Conservation (phyloP, 2,329 filamentous ascomycete species). For the Didymella exigua region DNA sequence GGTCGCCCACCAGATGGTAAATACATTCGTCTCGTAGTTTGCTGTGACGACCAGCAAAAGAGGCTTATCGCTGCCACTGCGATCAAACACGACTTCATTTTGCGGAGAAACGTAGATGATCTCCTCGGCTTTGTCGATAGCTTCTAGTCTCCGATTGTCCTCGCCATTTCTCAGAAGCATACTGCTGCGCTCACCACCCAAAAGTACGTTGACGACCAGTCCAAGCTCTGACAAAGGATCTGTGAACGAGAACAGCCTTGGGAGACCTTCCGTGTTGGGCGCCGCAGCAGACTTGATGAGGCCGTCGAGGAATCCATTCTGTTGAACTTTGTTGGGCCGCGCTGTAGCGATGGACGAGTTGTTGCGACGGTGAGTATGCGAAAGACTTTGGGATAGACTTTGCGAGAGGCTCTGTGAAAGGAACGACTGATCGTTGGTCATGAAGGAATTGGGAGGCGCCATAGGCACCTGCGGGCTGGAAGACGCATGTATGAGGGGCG, state of each 20-base stretch:
- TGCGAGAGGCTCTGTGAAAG: slow-evolving; percentile 67
- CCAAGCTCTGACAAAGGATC: slow-evolving; percentile 87
- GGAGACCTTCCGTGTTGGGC: slow-evolving; percentile 60
- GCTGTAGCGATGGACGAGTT: slow-evolving; percentile 37
- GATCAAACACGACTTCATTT: slow-evolving; percentile 59
- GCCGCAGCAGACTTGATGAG: slow-evolving; percentile 33
- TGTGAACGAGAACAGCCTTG: slow-evolving; percentile 79
- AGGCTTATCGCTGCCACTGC: slow-evolving; percentile 50
- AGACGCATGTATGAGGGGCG: slow-evolving; percentile 51
- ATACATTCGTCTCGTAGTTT: slow-evolving; percentile 75
- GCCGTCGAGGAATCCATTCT: slow-evolving; percentile 40
- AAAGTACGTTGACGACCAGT: slow-evolving; percentile 65
- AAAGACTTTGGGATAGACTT: slow-evolving; percentile 52
- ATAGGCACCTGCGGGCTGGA: slow-evolving; percentile 51
- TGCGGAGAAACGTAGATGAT: slow-evolving; percentile 79
- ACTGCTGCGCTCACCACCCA: slow-evolving; percentile 35
- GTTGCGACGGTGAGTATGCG: slow-evolving; percentile 38
- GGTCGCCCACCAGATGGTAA: slow-evolving; percentile 83
- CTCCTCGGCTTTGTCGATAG: slow-evolving; percentile 78
- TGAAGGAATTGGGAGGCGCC: slow-evolving; percentile 84
- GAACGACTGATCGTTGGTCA: slow-evolving; percentile 53
- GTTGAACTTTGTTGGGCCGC: slow-evolving; percentile 28
- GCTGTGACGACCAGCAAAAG: slow-evolving; percentile 80
- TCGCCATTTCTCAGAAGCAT: slow-evolving; percentile 40
- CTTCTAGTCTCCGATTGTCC: slow-evolving; percentile 51